Base-by-base conservation (phyloP, 2,329 filamentous ascomycete species). In the Diaporthe batatas region DNA sequence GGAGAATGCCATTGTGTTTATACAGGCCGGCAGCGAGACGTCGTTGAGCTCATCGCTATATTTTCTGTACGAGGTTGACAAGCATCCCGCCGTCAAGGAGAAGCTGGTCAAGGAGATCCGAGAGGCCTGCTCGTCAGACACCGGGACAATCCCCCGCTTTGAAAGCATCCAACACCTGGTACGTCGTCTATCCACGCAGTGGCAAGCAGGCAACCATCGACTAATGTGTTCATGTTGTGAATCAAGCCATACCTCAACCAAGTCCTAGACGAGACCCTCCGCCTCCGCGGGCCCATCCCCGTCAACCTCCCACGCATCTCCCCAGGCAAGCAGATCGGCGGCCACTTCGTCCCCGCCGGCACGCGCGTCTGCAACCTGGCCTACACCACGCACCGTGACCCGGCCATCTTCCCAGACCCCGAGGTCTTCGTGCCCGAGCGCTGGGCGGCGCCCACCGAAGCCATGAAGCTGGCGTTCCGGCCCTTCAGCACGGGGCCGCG, bases 201-300 rank as follows among this genome's bases (percentile, higher is more conserved):
- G 29, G 29, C 29, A 29, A 29, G 29, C 29, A 29, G 5, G 29
- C 29, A 29, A 29, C 2, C 29, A 29, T 29, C 29, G 29, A 62
- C 42, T 62, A 6, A 62, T 16, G 18, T 39, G 58, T 42, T 6
- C n/a, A 8, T 7, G 23, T 29, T 11, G 2, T 18, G n/a, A 23
- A 16, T 62, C 32, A 23, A 39, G 49, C 44, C 29, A 47, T 85
- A 84, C 65, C 75, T 84, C 65, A 73, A 78, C n/a, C 83, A 82
- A 14, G 78, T 76, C 57, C 74, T 84, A 12, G 77, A 84, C 8
- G 83, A 85, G 75, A 77, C 78, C 12, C 70, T 85, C 51, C 78
- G 83, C 16, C 76, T 84, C 62, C 83, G 81, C 67, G 82, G 83
- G 25, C 69, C 73, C 29, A 69, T 68, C 12, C 73, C 75, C 16